A percentile compares a stretch with the other conserved stretches of the same genome.
These are phyloP conservation scores for Xylaria sp. DNA, from an alignment of 2,329 filamentous ascomycete species.

Conservation along the genomic window DNA sequence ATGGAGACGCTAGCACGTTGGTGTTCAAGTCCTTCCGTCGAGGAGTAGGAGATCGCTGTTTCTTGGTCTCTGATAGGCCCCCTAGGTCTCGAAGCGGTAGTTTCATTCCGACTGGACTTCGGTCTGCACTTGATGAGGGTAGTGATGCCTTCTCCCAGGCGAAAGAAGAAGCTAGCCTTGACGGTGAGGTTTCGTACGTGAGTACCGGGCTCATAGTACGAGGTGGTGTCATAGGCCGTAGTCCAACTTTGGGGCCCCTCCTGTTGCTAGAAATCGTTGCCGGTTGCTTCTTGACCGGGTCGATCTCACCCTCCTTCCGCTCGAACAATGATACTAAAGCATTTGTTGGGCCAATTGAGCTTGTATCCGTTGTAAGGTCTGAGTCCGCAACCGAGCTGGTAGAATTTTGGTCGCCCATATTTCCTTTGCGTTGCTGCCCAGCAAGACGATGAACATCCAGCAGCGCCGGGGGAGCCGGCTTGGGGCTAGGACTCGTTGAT, in stretches of 20 bases:
- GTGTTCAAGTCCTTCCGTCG: conserved; percentile 28
- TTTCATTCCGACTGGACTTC: neutral
- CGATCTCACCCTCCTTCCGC: conserved; percentile 44
- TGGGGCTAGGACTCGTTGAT: conserved; percentile 59
- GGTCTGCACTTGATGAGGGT: conserved; percentile 23
- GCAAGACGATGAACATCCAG: conserved; percentile 32
- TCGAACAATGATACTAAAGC: conserved; percentile 75
- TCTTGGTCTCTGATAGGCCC: conserved; percentile 8
- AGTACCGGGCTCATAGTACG: conserved; percentile 38
- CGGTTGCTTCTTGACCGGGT: conserved; percentile 37
- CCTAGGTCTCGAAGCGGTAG: neutral
- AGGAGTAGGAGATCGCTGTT: conserved; percentile 36
- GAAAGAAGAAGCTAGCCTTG: conserved; percentile 29
- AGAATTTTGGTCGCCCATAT: conserved; percentile 40
- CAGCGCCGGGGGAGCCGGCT: conserved; percentile 38
- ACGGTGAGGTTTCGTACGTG: conserved; percentile 34
- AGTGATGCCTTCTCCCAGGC: conserved; percentile 30
- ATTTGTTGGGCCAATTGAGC: conserved; percentile 65
- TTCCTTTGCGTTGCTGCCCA: conserved; percentile 36
- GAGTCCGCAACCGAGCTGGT: conserved; percentile 40
- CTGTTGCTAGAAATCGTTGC: conserved; percentile 37
- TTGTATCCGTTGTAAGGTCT: conserved; percentile 56
- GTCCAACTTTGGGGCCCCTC: conserved; percentile 36
- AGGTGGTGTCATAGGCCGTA: conserved; percentile 43
- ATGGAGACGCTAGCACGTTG: conserved; percentile 12